These are phyloP conservation scores for Trametopsis cervina DNA, from an alignment of 768 basidiomycete species.

Conservation along the genomic window DNA sequence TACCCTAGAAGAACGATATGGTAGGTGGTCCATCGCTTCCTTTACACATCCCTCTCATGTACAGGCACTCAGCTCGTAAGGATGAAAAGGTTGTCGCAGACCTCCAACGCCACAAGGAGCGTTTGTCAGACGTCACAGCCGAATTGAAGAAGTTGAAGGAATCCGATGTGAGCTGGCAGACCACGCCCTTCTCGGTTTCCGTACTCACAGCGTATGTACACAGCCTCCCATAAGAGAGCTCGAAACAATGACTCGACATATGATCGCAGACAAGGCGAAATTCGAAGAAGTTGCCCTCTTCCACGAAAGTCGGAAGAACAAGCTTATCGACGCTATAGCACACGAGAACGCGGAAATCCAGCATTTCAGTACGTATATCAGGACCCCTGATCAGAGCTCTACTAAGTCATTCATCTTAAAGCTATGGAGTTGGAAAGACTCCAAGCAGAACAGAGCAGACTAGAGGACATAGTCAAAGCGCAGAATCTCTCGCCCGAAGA, in stretches of 20 bases:
- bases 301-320: slow-evolving; percentile 63
- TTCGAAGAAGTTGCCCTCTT: slow-evolving; percentile 69
- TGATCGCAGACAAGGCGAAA: slow-evolving; percentile 71
- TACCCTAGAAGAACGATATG: slow-evolving; percentile 68
- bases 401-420: too few species aligned
- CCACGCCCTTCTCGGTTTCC: too few species aligned
- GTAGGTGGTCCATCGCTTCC: slow-evolving; percentile 33
- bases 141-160: slow-evolving; percentile 55
- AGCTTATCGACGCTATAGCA: slow-evolving; percentile 58
- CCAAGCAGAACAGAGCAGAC: slow-evolving; percentile 53
- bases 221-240: slow-evolving; percentile 53
- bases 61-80: slow-evolving; percentile 45
- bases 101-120: slow-evolving; percentile 48
- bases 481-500: slow-evolving; percentile 93
- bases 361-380: slow-evolving; percentile 38
- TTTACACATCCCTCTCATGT: slow-evolving; percentile 9
- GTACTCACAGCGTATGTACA: background rate
- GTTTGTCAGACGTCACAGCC: slow-evolving; percentile 37
- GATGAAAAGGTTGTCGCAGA: slow-evolving; percentile 62
- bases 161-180: slow-evolving; percentile 43
- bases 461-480: slow-evolving; percentile 62
- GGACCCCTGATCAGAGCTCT: too few species aligned
- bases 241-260: slow-evolving; percentile 51
- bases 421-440: slow-evolving; percentile 35
- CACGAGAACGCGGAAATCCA: slow-evolving; percentile 59